These are phyloP conservation scores for Puccinellia tenuiflora DNA, from an alignment of 176 grass and related monocot genomes.

Conservation along the genomic window DNA sequence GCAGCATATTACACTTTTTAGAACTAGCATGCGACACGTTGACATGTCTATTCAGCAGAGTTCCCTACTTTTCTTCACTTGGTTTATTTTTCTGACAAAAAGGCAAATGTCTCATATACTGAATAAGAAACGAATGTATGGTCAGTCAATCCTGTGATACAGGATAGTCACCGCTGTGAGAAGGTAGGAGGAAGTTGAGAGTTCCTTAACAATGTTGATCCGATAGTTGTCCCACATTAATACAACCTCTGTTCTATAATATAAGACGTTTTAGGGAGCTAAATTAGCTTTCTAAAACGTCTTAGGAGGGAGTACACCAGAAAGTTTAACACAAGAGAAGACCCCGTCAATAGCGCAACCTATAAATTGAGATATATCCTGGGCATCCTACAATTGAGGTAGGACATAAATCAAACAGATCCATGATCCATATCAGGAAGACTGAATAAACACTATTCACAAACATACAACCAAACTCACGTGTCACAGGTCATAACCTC, in stretches of 20 bases:
- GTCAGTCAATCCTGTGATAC: neutral
- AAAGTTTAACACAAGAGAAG: neutral
- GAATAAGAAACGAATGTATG: neutral
- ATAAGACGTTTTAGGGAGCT: no score
- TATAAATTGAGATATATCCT: neutral
- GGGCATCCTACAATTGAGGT: neutral
- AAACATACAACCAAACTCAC: conserved; percentile 9
- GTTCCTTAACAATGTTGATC: neutral
- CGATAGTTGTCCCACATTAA: neutral
- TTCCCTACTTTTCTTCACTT: neutral
- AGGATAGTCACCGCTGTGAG: neutral
- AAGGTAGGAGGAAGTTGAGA: neutral
- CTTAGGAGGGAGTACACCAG: no score
- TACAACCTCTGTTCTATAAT: no score
- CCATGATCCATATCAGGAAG: conserved; percentile 1
- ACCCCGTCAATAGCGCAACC: neutral
- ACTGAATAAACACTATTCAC: conserved; percentile 3
- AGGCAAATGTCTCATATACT: neutral
- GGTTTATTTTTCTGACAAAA: neutral
- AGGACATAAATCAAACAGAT: conserved; percentile 7
- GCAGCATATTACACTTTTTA: neutral
- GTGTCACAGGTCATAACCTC: neutral
- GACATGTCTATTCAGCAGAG: neutral
- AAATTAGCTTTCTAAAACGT: no score
- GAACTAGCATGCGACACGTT: neutral